A percentile compares a stretch with the other conserved stretches of the same genome.
Conservation (phyloP, 2,329 filamentous ascomycete genomes). For the Aureobasidium sp. region DNA sequence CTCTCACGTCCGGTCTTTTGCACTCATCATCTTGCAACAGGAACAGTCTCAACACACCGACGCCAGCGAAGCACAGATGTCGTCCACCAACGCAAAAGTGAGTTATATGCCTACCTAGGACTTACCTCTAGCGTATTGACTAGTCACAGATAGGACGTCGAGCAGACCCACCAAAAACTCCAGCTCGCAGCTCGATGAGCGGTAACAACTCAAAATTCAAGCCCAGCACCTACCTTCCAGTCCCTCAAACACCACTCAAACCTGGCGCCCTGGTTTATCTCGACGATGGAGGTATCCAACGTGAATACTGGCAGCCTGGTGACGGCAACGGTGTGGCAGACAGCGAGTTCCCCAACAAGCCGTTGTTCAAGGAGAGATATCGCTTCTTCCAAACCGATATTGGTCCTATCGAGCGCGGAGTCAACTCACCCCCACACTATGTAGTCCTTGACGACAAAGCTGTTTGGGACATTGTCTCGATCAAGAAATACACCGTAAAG, state of each 20-base stretch:
- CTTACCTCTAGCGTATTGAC: neutral
- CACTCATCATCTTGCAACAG: neutral
- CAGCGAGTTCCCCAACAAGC: slow-evolving; percentile 21
- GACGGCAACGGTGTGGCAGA: slow-evolving; percentile 29
- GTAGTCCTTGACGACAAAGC: slow-evolving; percentile 34
- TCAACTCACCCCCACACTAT: slow-evolving; percentile 27
- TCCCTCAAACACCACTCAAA: neutral
- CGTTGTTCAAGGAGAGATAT: slow-evolving; percentile 24
- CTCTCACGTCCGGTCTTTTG: neutral
- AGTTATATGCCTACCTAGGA: neutral
- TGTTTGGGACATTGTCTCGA: slow-evolving; percentile 25
- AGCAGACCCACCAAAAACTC: neutral
- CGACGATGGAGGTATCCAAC: slow-evolving; percentile 16
- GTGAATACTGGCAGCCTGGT: slow-evolving; percentile 30
- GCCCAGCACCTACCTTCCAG: neutral
- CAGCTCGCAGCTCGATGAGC: neutral
- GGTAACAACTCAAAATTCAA: neutral
- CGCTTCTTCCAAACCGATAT: slow-evolving; percentile 30
- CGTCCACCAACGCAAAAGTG: neutral
- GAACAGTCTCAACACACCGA: neutral
- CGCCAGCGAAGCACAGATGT: neutral
- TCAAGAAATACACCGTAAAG: slow-evolving; percentile 20
- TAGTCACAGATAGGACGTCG: neutral
- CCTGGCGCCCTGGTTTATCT: neutral
- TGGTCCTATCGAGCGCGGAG: slow-evolving; percentile 20